Percentiles rank a stretch among this genome's conserved stretches.
These are phyloP conservation scores for Nemania sp. DNA, from an alignment of 2,329 filamentous ascomycete species.

Conservation along the genomic window DNA sequence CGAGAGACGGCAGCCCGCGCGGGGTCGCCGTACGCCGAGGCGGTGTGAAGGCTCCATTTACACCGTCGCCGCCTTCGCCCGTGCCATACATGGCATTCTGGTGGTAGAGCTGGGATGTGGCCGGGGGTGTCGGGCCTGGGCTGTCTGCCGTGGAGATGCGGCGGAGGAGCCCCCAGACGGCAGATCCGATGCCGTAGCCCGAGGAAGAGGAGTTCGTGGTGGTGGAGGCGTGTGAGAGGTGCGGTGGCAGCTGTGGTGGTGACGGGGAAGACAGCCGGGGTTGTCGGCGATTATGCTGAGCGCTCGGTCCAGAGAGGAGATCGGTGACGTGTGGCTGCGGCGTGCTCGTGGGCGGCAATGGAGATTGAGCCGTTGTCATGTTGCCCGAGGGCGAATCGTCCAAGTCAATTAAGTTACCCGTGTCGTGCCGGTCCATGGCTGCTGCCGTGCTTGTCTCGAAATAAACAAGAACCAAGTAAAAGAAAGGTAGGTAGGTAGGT, in stretches of 20 bases:
- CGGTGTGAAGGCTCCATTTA: constrained; percentile 61
- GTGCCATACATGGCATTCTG: constrained; percentile 23
- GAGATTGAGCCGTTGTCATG: constrained; percentile 29
- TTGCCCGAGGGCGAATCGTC: constrained; percentile 33
- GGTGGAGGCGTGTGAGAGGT: constrained; percentile 14
- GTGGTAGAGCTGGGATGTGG: constrained; percentile 32
- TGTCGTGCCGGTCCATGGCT: constrained; percentile 33
- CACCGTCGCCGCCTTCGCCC: constrained; percentile 45
- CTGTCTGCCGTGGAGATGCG: constrained; percentile 61
- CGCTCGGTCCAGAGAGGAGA: background rate
- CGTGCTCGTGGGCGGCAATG: constrained; percentile 3
- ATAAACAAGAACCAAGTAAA: too few relatives aligned
- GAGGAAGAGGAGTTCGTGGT: constrained; percentile 16
- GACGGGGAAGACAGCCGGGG: constrained; percentile 8
- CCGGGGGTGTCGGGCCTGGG: constrained; percentile 22
- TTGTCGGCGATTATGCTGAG: background rate
- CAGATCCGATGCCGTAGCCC: constrained; percentile 36
- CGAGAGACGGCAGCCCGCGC: constrained; percentile 79
- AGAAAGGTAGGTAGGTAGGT: background rate
- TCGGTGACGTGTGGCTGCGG: constrained; percentile 15
- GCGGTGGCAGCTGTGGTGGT: constrained; percentile 16
- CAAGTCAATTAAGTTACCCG: constrained; percentile 38
- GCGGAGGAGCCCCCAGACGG: constrained; percentile 62
- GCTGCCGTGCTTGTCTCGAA: background rate
- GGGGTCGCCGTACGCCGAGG: constrained; percentile 46